Conservation (phyloP, 805 yeast genomes). For the Lipomyces sp. region DNA sequence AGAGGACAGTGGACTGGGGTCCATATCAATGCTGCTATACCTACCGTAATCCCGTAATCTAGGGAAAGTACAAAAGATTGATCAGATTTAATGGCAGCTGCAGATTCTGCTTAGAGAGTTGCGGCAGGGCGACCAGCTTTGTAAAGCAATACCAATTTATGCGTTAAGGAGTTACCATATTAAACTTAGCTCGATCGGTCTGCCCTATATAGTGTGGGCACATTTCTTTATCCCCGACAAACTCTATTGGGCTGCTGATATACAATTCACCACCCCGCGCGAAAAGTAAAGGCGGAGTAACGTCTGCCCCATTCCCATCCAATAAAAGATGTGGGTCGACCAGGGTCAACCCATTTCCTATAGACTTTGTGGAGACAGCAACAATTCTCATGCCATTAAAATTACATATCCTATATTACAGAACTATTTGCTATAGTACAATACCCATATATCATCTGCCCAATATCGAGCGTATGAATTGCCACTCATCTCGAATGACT, state of each 20-base stretch:
- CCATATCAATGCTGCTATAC: background rate
- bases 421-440: background rate
- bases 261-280: background rate
- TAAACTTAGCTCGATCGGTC: no score
- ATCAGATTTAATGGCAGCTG: background rate
- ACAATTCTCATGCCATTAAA: background rate
- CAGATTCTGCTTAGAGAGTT: background rate
- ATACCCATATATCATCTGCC: background rate
- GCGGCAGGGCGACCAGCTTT: background rate
- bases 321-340: no score
- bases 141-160: background rate
- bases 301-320: no score
- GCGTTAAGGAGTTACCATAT: background rate
- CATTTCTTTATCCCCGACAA: background rate
- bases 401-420: background rate
- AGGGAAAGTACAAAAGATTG: background rate
- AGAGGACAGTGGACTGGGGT: background rate
- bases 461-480: background rate
- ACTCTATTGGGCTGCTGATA: background rate
- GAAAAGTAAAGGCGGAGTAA: background rate
- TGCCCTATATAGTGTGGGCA: background rate
- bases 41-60: background rate
- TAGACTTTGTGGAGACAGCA: no score
- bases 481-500: constrained; percentile 1
- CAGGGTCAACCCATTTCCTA: no score